Evolutionary conservation across 2,329 filamentous ascomycete species (phyloP), one percentile per base, ranked within the genome.

Genomic region (Colletotrichum sp.): DNA sequence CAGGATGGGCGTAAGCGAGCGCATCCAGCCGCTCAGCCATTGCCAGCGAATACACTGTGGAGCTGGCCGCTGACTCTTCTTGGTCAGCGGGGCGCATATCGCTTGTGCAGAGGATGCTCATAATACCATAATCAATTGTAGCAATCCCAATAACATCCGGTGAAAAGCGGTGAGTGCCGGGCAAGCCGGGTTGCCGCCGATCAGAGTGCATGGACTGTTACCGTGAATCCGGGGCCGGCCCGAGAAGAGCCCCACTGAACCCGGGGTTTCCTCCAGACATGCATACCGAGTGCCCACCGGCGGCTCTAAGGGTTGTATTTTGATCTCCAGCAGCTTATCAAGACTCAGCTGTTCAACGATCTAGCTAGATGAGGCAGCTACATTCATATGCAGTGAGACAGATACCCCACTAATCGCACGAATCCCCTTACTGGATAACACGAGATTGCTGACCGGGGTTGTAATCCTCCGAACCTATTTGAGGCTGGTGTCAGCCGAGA

Each of bases 41-140:
- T 13, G 44, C n/a, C 44, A 49, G n/a, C 44, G 11, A 49, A 52
- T 52, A 52, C 44, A 22, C 11, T 22, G 12, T 25, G n/a, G 44
- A 52, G n/a, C 44, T 52, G 44, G 1, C 44, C n/a, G 44, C 44
- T 52, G 44, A 52, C 44, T 52, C 44, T 49, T 1, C n/a, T 52
- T 52, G 44, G 44, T 22, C 44, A 52, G 44, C 44, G 44, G 44
- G 44, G 44, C n/a, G 44, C 44, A 52, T 22, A 13, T 52, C n/a
- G n/a, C 6, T 1, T 13, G 11, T 13, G 1, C 11, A 25, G 3
- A 52, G 11, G n/a, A 13, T 7, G 44, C n/a, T 52, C n/a, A 22
- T 8, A 12, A 49, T 1, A 22, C 44, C n/a, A 49, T 49, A 1
- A 0, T 13, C n/a, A 0, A 25, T 5, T 52, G n/a, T 1, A 13